Base-by-base conservation (phyloP, 2,329 filamentous ascomycete species). In the Phoma sp. region DNA sequence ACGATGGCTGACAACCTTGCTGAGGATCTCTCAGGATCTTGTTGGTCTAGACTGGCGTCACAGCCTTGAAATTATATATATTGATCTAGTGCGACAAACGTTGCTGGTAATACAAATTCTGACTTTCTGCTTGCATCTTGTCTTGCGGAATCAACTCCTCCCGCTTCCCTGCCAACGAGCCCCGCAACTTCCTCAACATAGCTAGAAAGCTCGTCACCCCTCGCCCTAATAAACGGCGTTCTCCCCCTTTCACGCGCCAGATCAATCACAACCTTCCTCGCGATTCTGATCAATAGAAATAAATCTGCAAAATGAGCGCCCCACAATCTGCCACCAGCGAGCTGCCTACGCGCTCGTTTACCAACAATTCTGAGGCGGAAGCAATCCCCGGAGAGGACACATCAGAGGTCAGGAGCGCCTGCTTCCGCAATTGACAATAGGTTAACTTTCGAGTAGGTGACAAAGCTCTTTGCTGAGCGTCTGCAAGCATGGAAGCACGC, bases 401-500 rank as follows among this genome's bases (percentile, higher is more conserved):
- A 49, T 78, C 75, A 59, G 78, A 80, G 69, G 52, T 55, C 36
- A 40, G 52, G 36, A 38, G 36, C 37, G 11, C 14, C 14, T 7
- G 3, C 7, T n/a, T n/a, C 1, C 2, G 7, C 30, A 29, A 2
- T 7, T 11, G 4, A n/a, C 14, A 9, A 29, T 22, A 8, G 14
- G 2, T 48, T 62, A 32, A 64, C 4, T 7, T n/a, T 0, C 1
- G 9, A 50, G 54, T 13, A 55, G 52, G 65, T 76, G 36, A 80
- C 79, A 39, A 80, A 76, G 71, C 83, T 98, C 44, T 88, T 99
- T 60, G 83, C 88, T 50, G 91, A 98, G 80, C 87, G 95, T 61
- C 82, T 99, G 57, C 89, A 90, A 68, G 95, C 95, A 41, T 99
- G 92, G 92, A 98, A 97, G 75, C 93, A 98, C 75, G 91, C 93